These are phyloP conservation scores for Suillus subaureus DNA, from an alignment of 768 basidiomycete species.

Conservation along the genomic window DNA sequence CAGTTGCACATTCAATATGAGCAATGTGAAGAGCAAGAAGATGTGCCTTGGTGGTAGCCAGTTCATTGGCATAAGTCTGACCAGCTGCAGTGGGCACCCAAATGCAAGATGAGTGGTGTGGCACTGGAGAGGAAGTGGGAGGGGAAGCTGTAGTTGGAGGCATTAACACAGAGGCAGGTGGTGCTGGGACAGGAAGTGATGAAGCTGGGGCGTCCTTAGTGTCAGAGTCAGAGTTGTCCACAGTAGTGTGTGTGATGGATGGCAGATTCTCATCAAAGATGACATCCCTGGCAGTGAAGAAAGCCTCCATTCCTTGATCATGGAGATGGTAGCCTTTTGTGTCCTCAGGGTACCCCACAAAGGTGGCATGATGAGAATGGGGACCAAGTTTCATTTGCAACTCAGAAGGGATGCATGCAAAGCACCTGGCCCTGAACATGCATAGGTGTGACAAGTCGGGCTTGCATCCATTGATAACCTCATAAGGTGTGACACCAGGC, in stretches of 20 bases:
- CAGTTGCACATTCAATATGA: no score
- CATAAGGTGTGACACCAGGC: neutral
- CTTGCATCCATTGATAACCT: constrained; percentile 11
- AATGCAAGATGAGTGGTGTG: no score
- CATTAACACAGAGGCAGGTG: no score
- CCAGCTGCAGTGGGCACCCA: no score
- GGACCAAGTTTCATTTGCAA: constrained; percentile 10
- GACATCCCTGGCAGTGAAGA: constrained; percentile 9
- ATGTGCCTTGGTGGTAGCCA: no score
- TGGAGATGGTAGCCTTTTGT: constrained; percentile 17
- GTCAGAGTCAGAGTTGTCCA: neutral
- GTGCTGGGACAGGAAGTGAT: no score
- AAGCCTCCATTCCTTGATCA: constrained; percentile 5
- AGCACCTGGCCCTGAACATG: constrained; percentile 20
- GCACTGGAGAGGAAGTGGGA: no score
- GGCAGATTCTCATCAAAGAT: constrained; percentile 3
- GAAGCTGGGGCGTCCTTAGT: no score
- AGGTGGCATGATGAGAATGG: constrained; percentile 12
- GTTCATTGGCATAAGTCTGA: no score
- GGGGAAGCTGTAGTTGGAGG: no score
- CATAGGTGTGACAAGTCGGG: constrained; percentile 12
- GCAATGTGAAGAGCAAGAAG: no score
- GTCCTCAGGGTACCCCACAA: constrained; percentile 7
- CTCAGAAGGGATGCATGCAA: constrained; percentile 14
- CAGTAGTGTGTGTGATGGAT: neutral